Conservation (phyloP, 805 yeast genomes). For the Candida silvicultrix region DNA sequence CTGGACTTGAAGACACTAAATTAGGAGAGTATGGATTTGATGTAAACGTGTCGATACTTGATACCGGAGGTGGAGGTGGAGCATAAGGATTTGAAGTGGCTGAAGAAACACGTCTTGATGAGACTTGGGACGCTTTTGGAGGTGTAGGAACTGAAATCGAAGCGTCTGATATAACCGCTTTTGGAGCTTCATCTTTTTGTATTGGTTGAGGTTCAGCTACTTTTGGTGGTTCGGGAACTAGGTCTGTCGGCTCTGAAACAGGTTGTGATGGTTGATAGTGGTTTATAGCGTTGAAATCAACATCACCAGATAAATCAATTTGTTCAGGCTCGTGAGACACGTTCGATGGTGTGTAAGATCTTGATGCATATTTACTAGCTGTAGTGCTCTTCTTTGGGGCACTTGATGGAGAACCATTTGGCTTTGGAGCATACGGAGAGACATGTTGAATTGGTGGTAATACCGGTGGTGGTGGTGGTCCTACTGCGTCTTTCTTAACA, state of each 20-base stretch:
- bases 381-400: constrained; percentile 1
- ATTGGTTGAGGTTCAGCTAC: background rate
- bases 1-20: background rate
- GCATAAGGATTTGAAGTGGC: constrained; percentile 3
- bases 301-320: constrained; percentile 7
- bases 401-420: background rate
- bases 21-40: constrained; percentile 3
- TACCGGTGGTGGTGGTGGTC: background rate
- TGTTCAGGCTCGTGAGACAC: constrained; percentile 2
- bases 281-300: constrained; percentile 11
- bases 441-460: background rate
- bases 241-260: background rate
- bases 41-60: background rate
- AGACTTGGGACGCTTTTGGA: background rate
- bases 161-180: no score
- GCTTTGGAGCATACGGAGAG: background rate
- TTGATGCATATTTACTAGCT: constrained; percentile 3
- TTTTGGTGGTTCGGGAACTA: background rate
- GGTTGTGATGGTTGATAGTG: constrained; percentile 4
- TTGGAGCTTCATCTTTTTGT: background rate
- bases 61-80: constrained; percentile 1
- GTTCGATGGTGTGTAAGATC: constrained; percentile 2
- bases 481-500: background rate
- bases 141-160: background rate
- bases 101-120: background rate